Evolutionary conservation across 2,329 filamentous ascomycete species (phyloP), one percentile per base, ranked within the genome.

Genomic region (Trichoderma brevicompactum): DNA sequence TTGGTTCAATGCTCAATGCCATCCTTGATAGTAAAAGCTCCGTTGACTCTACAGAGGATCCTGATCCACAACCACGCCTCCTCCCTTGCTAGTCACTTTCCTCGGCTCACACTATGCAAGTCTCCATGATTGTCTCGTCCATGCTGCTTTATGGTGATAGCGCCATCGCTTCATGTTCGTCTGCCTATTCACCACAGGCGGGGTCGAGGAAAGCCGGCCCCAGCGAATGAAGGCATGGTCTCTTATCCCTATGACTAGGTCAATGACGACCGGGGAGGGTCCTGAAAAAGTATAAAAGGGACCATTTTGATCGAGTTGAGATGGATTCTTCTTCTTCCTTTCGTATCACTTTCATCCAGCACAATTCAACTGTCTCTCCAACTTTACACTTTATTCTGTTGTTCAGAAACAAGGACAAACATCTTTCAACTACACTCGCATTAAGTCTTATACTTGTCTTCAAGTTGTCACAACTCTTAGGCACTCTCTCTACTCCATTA

Each of bases 271-370:
- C 72, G 68, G 70, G 74, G 73, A 74, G 71, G 74, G 72, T 70
- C 70, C 68, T 67, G 74, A 75, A 85, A 81, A 85, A 82, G 80
- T 89, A 89, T 89, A 89, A 89, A 89, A 87, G 79, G 84, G 77
- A 75, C 74, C 73, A 74, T 78, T 76, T 78, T 83, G 78, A 78
- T 82, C 80, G 71, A 76, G 73, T 75, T 77, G 72, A 72, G 72
- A 71, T 68, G 68, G 65, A 74, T 74, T 79, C 75, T 85, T 80
- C 78, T 82, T 84, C 80, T 81, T 85, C 79, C 79, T 82, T 83
- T 82, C 78, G 77, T 77, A 77, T 79, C 73, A 73, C 70, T 73
- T 54, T 60, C 63, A 54, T 55, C 52, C 55, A 66, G 40, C 58
- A 41, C 49, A 43, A n/a, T 17, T 55, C 44, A 60, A 17, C 60